These are phyloP conservation scores for Agaricus bisporus DNA, from an alignment of 768 basidiomycete genomes.

Conservation along the genomic window DNA sequence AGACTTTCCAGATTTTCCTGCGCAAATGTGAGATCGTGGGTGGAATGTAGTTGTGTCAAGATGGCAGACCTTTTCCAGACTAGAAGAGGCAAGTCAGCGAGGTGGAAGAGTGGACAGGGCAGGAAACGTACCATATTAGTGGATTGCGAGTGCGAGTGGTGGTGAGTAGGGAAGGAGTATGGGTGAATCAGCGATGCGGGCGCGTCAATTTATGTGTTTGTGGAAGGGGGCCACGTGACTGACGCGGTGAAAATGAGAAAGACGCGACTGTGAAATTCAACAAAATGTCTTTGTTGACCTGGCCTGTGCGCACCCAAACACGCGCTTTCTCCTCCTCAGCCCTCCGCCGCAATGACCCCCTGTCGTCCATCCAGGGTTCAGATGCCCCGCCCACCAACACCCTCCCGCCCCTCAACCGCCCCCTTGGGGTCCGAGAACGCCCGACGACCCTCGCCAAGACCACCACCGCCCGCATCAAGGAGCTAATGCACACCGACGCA, in stretches of 20 bases:
- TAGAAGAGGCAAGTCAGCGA: constrained; percentile 3
- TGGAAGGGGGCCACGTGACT: constrained; percentile 28
- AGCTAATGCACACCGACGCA: constrained; percentile 66
- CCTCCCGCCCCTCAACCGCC: constrained; percentile 44
- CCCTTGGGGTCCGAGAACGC: constrained; percentile 68
- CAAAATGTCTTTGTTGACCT: constrained; percentile 14
- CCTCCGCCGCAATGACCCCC: neutral
- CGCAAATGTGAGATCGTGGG: neutral
- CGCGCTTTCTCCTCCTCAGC: constrained; percentile 5
- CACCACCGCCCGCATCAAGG: constrained; percentile 56
- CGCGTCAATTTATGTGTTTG: constrained; percentile 39
- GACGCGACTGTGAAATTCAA: constrained; percentile 11
- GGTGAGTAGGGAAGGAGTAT: constrained; percentile 24
- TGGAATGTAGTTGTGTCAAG: neutral
- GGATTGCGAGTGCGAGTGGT: constrained; percentile 24
- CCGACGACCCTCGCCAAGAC: constrained; percentile 58
- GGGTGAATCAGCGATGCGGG: constrained; percentile 8
- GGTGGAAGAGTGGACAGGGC: neutral
- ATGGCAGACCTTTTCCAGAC: constrained; percentile 9
- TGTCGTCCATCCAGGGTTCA: neutral
- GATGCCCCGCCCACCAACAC: constrained; percentile 14
- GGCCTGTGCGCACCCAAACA: constrained; percentile 5
- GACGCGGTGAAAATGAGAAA: constrained; percentile 10
- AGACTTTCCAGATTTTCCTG: constrained; percentile 53
- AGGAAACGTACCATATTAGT: constrained; percentile 15